These are phyloP conservation scores for Pelargonium fulgidum DNA, from an alignment of 441 rosid genomes.

Conservation along the genomic window DNA sequence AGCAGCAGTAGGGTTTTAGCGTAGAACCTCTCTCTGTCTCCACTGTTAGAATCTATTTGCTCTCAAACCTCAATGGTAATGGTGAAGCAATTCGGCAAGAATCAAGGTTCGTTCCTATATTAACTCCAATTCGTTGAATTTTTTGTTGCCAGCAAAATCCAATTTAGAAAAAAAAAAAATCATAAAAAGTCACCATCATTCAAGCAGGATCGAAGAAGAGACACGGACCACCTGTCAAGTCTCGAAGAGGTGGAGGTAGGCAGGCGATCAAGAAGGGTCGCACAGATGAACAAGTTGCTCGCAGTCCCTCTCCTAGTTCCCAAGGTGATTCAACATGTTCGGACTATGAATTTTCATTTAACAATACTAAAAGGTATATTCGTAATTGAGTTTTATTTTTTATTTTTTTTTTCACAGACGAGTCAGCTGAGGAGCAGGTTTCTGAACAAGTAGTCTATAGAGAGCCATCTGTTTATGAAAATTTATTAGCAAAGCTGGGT, in stretches of 20 bases:
- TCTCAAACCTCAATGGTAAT: neutral
- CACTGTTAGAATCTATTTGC: too few relatives aligned
- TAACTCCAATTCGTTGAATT: neutral
- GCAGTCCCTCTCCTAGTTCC: constrained; percentile 25
- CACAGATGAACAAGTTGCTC: constrained; percentile 24
- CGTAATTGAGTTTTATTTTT: too few relatives aligned
- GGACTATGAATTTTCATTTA: neutral
- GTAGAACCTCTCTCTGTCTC: too few relatives aligned
- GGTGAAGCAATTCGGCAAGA: neutral
- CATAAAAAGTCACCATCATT: neutral
- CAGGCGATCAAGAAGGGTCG: constrained; percentile 24
- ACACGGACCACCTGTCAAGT: constrained; percentile 24
- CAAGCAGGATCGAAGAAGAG: constrained; percentile 39
- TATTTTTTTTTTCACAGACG: constrained; percentile 17
- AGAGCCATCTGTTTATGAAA: constrained; percentile 42
- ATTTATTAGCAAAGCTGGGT: constrained; percentile 39
- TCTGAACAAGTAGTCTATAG: constrained; percentile 29
- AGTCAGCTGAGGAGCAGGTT: constrained; percentile 27
- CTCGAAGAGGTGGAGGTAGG: constrained; percentile 20
- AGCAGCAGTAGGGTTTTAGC: too few relatives aligned
- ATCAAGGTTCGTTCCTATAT: neutral
- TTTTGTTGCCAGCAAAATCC: neutral
- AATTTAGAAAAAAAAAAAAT: too few relatives aligned
- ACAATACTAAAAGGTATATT: neutral
- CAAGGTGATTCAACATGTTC: constrained; percentile 26